These are phyloP conservation scores for Gossypioides kirkii DNA, from an alignment of 345 rosid genomes.

Conservation along the genomic window DNA sequence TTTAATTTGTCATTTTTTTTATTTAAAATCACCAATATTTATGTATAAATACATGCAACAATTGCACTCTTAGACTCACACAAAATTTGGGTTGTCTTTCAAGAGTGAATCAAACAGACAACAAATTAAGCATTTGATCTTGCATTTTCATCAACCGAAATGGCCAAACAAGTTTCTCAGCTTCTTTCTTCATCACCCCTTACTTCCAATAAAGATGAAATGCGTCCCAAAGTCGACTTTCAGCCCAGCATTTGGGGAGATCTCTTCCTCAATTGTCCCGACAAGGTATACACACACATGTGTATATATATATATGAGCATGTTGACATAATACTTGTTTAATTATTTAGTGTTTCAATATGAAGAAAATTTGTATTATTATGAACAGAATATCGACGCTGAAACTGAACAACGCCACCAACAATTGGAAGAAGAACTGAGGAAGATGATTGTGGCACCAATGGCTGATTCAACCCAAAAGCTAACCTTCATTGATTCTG, in stretches of 20 bases:
- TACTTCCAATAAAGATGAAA: not conserved
- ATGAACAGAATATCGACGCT: not conserved
- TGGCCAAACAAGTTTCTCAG: too few relatives aligned
- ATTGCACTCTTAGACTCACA: too few relatives aligned
- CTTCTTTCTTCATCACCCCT: too few relatives aligned
- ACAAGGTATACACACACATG: not conserved
- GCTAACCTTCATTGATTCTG: slow-evolving; percentile 23
- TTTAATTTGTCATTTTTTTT: too few relatives aligned
- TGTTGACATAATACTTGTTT: not conserved
- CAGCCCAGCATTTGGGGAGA: slow-evolving; percentile 8
- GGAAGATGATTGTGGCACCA: slow-evolving; percentile 15
- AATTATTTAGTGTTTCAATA: not conserved
- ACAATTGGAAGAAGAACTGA: slow-evolving; percentile 19
- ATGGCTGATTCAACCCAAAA: not conserved
- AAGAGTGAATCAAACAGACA: too few relatives aligned
- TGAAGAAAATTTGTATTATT: not conserved
- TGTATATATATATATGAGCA: not conserved
- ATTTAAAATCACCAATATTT: too few relatives aligned
- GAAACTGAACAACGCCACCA: not conserved
- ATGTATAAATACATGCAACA: too few relatives aligned
- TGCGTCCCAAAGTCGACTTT: slow-evolving; percentile 1
- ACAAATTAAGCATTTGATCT: too few relatives aligned
- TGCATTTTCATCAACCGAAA: too few relatives aligned
- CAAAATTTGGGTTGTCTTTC: too few relatives aligned
- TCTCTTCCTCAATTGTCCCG: not conserved